A percentile compares a stretch with the other conserved stretches of the same genome.
These are phyloP conservation scores for Quercus parvula DNA, from an alignment of 306 rosid genomes.

Conservation along the genomic window DNA sequence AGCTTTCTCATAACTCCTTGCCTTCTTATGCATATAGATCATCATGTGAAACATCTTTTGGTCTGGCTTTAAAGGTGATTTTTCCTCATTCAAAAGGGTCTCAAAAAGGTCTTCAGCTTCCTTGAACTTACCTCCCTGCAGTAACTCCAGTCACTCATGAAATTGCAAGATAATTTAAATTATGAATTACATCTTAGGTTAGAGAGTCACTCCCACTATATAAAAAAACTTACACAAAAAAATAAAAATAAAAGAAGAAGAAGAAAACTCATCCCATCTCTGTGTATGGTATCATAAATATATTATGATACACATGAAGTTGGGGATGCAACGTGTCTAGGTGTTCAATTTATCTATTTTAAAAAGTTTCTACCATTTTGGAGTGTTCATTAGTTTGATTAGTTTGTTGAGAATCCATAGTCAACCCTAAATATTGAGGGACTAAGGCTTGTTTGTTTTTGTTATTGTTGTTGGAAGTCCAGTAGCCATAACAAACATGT, in stretches of 20 bases:
- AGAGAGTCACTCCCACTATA: background rate
- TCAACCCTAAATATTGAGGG: no score
- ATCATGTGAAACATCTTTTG: slow-evolving; percentile 94
- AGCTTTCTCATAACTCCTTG: slow-evolving; percentile 83
- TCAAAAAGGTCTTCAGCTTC: slow-evolving; percentile 85
- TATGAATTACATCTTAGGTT: background rate
- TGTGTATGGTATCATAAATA: background rate
- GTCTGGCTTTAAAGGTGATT: slow-evolving; percentile 71
- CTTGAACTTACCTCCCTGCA: slow-evolving; percentile 70
- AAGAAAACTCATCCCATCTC: background rate
- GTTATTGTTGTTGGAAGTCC: background rate
- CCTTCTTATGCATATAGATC: slow-evolving; percentile 91
- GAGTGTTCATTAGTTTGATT: background rate
- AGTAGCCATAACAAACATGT: background rate
- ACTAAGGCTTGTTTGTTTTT: no score
- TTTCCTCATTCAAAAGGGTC: slow-evolving; percentile 63
- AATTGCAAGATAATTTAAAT: slow-evolving; percentile 16
- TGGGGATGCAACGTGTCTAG: background rate
- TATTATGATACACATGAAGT: background rate
- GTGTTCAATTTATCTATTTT: background rate
- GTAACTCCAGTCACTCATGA: slow-evolving; percentile 18
- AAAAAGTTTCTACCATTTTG: background rate
- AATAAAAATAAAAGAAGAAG: background rate
- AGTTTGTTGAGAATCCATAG: no score
- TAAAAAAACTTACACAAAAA: background rate